phyloP scores from a whole-genome alignment of 495 filamentous ascomycete species.

The Penicillium bovifimosum region DNA sequence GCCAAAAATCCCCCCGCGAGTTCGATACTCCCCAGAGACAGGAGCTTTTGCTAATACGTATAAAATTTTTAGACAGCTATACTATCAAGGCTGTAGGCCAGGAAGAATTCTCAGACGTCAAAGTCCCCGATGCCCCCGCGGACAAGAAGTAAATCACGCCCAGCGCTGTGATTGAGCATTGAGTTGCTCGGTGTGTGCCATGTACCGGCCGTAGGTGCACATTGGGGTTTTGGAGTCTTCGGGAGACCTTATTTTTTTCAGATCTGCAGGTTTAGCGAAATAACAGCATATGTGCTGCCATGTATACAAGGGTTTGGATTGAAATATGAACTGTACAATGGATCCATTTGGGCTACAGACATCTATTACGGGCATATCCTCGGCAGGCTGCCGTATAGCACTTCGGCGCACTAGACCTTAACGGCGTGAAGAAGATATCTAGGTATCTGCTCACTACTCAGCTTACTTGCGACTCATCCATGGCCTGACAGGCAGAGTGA shows the following conservation, averaged over 20 bases:
- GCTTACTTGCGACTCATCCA: background rate
- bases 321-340: conserved; percentile 7
- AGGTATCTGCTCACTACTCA: background rate
- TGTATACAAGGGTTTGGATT: conserved; percentile 19
- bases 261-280: conserved; percentile 16
- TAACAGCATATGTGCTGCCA: conserved; percentile 10
- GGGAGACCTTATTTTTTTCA: conserved; percentile 13
- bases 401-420: background rate
- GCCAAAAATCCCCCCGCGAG: background rate
- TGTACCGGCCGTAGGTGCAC: conserved; percentile 17
- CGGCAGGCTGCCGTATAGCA: background rate
- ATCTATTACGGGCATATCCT: background rate
- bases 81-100: conserved; percentile 87
- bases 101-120: conserved; percentile 96
- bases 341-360: conserved; percentile 8
- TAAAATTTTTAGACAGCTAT: conserved; percentile 61
- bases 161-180: background rate
- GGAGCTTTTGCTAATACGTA: background rate
- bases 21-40: background rate
- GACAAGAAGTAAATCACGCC: conserved; percentile 20
- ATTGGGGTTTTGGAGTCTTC: conserved; percentile 28
- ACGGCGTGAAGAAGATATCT: background rate
- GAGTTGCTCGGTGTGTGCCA: conserved; percentile 13
- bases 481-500: background rate
- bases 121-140: conserved; percentile 67